These are phyloP conservation scores for Nematodospora valgi DNA, from an alignment of 805 yeast species.

Conservation along the genomic window DNA sequence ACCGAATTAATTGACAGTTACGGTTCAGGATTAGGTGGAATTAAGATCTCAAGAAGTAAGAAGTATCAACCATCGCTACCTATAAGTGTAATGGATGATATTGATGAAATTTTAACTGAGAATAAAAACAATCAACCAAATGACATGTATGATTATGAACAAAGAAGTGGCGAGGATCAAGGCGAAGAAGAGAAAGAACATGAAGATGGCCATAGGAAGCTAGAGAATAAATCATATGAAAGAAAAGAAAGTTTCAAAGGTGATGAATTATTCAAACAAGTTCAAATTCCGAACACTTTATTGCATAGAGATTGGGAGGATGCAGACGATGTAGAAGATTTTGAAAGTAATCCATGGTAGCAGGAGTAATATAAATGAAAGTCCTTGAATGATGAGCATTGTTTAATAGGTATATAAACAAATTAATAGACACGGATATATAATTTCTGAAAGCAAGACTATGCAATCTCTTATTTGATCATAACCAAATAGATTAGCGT, in stretches of 20 bases:
- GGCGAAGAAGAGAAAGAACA: slow-evolving; percentile 14
- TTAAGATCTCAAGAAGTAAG: slow-evolving; percentile 49
- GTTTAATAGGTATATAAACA: too few species aligned
- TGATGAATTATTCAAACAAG: slow-evolving; percentile 47
- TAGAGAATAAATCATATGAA: neutral
- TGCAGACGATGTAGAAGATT: slow-evolving; percentile 36
- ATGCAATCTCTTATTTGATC: too few species aligned
- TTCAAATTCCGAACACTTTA: slow-evolving; percentile 46
- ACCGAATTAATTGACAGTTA: slow-evolving; percentile 70
- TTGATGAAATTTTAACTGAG: slow-evolving; percentile 53
- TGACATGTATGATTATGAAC: slow-evolving; percentile 29
- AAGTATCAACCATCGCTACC: slow-evolving; percentile 73
- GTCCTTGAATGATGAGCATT: too few species aligned
- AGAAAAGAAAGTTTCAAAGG: slow-evolving; percentile 28
- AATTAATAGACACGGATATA: too few species aligned
- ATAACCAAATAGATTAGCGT: too few species aligned
- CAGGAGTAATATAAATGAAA: too few species aligned
- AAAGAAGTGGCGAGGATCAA: slow-evolving; percentile 20
- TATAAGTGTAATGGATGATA: slow-evolving; percentile 60
- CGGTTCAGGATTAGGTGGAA: slow-evolving; percentile 73
- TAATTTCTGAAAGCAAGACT: too few species aligned
- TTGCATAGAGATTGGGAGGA: slow-evolving; percentile 49
- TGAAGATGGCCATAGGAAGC: slow-evolving; percentile 2
- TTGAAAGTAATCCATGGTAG: slow-evolving; percentile 68
- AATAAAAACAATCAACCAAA: slow-evolving; percentile 25